phyloP scores from a whole-genome alignment of 352 stramenopile species.

The Globisporangium paroecandrum region DNA sequence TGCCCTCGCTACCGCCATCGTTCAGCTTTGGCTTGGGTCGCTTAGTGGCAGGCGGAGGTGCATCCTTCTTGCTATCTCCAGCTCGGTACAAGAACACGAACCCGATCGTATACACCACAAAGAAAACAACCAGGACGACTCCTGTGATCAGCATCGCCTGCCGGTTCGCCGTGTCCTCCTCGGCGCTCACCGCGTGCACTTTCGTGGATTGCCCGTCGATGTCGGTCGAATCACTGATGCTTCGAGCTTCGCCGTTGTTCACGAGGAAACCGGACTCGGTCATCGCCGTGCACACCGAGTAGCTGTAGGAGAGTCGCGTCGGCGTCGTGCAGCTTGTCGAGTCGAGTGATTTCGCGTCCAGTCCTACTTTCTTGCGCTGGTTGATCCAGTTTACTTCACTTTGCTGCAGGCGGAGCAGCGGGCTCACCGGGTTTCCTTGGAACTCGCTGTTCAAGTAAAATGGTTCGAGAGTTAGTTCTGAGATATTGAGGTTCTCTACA shows the following conservation, averaged over 20 bases:
- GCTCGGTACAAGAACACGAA: slow-evolving; percentile 10
- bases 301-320: neutral
- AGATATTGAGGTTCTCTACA: neutral
- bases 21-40: neutral
- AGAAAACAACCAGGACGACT: neutral
- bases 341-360: slow-evolving; percentile 7
- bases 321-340: slow-evolving; percentile 1
- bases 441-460: slow-evolving; percentile 6
- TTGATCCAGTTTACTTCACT: slow-evolving; percentile 8
- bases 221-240: neutral
- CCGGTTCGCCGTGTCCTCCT: slow-evolving; percentile 10
- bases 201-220: neutral
- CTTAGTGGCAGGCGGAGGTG: neutral
- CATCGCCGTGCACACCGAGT: neutral
- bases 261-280: neutral
- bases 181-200: neutral
- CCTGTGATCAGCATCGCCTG: slow-evolving; percentile 13
- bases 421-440: slow-evolving; percentile 5
- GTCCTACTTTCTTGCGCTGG: neutral
- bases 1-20: neutral
- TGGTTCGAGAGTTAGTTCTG: neutral
- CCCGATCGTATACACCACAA: neutral
- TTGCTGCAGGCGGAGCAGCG: neutral
- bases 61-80: neutral
- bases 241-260: neutral